Conservation (phyloP, 768 basidiomycete genomes). For the Rossbeevera mucosa region DNA sequence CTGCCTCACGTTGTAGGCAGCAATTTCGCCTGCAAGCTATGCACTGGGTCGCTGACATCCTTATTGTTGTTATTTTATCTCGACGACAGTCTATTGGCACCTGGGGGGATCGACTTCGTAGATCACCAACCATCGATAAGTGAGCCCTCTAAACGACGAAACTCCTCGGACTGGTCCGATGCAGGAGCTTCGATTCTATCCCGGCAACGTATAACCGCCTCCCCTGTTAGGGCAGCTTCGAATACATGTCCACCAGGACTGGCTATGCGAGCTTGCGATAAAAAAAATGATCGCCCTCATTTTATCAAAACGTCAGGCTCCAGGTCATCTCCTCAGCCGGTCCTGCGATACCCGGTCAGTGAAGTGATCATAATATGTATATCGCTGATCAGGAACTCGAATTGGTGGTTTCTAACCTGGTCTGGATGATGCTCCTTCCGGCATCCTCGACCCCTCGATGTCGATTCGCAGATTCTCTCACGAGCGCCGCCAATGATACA, state of each 20-base stretch:
- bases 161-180: conserved; percentile 18
- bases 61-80: neutral
- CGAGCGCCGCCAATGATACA: conserved; percentile 4
- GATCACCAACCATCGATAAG: neutral
- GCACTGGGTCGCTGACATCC: too few species aligned
- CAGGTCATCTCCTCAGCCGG: neutral
- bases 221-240: neutral
- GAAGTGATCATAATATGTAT: conserved; percentile 17
- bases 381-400: conserved; percentile 20
- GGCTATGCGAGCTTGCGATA: neutral
- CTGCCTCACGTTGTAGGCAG: neutral
- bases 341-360: conserved; percentile 1
- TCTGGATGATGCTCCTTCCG: conserved; percentile 8
- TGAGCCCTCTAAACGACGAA: neutral
- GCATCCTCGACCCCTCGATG: conserved; percentile 5
- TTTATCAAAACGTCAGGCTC: neutral
- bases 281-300: neutral
- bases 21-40: neutral
- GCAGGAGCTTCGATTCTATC: neutral
- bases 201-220: neutral
- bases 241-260: neutral
- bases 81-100: neutral
- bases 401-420: conserved; percentile 3
- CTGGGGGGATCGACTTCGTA: neutral
- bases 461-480: conserved; percentile 26